These are phyloP conservation scores for Nicotiana otophora DNA, from an alignment of 257 asterid species.

Conservation along the genomic window DNA sequence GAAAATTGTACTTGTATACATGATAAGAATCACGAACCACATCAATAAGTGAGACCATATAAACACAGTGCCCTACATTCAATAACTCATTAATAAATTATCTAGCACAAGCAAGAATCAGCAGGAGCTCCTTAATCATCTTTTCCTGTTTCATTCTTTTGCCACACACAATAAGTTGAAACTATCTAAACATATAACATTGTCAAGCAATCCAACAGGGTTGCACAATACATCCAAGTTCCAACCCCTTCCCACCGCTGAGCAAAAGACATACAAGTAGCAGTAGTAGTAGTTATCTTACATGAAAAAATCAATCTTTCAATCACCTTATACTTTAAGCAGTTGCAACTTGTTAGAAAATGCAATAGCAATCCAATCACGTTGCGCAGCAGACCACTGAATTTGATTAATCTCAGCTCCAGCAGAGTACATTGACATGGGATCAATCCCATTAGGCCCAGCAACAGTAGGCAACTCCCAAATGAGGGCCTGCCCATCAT, in stretches of 20 bases:
- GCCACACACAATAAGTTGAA: neutral
- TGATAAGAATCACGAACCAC: neutral
- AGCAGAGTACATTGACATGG: conserved; percentile 60
- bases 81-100: conserved; percentile 1
- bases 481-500: conserved; percentile 78
- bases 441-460: conserved; percentile 90
- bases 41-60: neutral
- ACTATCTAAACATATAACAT: neutral
- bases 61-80: neutral
- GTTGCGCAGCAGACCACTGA: conserved; percentile 80
- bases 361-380: conserved; percentile 86
- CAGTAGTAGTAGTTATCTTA: neutral
- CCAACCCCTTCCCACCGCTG: neutral
- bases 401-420: conserved; percentile 84
- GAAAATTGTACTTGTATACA: neutral
- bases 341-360: conserved; percentile 80
- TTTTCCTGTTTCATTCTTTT: neutral
- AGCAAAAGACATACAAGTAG: neutral
- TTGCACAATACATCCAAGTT: neutral
- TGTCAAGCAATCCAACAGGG: neutral
- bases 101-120: neutral
- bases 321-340: conserved; percentile 66
- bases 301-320: neutral
- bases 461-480: conserved; percentile 93
- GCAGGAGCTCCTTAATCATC: neutral